Conservation (phyloP, 1,284 basidiomycete genomes). For the Agaricales sp. region DNA sequence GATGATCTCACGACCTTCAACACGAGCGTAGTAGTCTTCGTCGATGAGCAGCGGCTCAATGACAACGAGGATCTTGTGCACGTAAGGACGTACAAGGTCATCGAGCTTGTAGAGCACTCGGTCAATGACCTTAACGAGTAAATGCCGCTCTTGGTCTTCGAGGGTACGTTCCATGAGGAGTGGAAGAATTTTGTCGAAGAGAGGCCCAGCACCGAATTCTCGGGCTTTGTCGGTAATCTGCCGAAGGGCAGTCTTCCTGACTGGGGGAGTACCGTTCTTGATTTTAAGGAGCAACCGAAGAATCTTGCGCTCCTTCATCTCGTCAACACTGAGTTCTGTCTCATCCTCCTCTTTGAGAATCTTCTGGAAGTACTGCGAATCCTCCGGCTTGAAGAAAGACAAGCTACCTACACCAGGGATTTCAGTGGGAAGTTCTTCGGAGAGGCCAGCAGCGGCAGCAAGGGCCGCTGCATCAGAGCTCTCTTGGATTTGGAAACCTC, state of each 20-base stretch:
- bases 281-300: slow-evolving; percentile 99
- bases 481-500: slow-evolving; percentile 95
- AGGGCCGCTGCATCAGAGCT: slow-evolving; percentile 81
- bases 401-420: slow-evolving; percentile 97
- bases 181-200: slow-evolving; percentile 98
- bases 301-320: slow-evolving; percentile 99
- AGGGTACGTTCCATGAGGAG: slow-evolving; percentile 98
- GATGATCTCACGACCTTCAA: slow-evolving; percentile 99
- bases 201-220: slow-evolving; percentile 96
- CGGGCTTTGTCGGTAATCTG: slow-evolving; percentile 99
- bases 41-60: slow-evolving; percentile 99
- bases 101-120: slow-evolving; percentile 98
- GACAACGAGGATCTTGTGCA: slow-evolving; percentile 99
- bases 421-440: slow-evolving; percentile 94
- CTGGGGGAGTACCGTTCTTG: slow-evolving; percentile 98
- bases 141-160: slow-evolving; percentile 97
- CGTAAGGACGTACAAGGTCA: slow-evolving; percentile 96
- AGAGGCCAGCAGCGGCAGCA: slow-evolving; percentile 84
- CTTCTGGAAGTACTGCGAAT: slow-evolving; percentile 96
- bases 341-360: slow-evolving; percentile 94
- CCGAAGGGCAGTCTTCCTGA: slow-evolving; percentile 93
- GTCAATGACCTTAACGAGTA: slow-evolving; percentile 99
- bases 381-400: slow-evolving; percentile 97
- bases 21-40: slow-evolving; percentile 98
- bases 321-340: slow-evolving; percentile 91